Evolutionary conservation across 345 rosid genomes (phyloP).

Genomic region (Linum tenue): DNA sequence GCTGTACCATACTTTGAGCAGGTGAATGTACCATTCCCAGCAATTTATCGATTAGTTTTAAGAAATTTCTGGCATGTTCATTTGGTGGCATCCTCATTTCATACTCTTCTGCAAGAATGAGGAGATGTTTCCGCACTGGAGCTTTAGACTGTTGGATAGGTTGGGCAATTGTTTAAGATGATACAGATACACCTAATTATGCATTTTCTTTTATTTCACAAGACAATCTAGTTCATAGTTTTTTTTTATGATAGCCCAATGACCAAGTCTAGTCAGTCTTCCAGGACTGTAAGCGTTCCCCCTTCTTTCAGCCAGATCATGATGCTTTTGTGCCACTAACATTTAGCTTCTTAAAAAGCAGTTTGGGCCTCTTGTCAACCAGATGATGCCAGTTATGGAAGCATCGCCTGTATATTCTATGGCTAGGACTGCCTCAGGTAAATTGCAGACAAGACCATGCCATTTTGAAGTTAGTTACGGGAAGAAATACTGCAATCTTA

Average conservation of each 20-base stretch:
- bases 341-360: constrained; percentile 23
- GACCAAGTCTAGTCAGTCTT: not conserved
- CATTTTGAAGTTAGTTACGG: not conserved
- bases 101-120: not conserved
- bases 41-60: not conserved
- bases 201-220: not conserved
- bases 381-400: constrained; percentile 75
- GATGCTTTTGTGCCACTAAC: not conserved
- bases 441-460: not conserved
- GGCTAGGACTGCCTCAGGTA: constrained; percentile 85
- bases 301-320: not conserved
- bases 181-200: not conserved
- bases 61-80: not conserved
- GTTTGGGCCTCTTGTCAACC: constrained; percentile 83
- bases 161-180: not conserved
- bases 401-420: constrained; percentile 72
- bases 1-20: constrained; percentile 96
- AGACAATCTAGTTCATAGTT: not conserved
- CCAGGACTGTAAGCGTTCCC: not conserved
- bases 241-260: not conserved
- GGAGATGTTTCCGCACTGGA: not conserved
- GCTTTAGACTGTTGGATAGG: not conserved
- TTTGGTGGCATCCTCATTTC: not conserved
- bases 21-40: constrained; percentile 33
- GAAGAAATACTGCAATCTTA: not conserved